A percentile compares a stretch with the other conserved stretches of the same genome.
Evolutionary conservation across 176 grass and related monocot genomes (phyloP).

Genomic region (Chrysopogon serrulatus): DNA sequence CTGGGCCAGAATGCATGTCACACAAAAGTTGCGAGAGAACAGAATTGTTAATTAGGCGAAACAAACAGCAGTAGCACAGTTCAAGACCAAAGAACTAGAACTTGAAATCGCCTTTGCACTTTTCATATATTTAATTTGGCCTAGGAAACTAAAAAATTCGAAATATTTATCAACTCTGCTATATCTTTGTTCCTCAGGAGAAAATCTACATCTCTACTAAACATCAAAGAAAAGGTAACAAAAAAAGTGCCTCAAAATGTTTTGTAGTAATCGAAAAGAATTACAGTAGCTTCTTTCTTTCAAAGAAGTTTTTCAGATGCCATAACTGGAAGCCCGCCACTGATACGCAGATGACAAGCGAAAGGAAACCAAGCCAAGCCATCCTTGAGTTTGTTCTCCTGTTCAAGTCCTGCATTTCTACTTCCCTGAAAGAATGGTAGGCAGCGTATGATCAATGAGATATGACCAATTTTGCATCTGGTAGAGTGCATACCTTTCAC

Average conservation of each 20-base stretch:
- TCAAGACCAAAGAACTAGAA: background rate
- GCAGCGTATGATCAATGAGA: background rate
- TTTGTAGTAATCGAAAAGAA: background rate
- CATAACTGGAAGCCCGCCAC: slow-evolving; percentile 73
- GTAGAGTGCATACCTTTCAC: slow-evolving; percentile 40
- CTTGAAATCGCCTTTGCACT: background rate
- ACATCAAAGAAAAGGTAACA: background rate
- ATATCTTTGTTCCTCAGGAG: background rate
- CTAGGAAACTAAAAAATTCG: background rate
- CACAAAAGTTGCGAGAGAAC: background rate
- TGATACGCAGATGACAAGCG: slow-evolving; percentile 59
- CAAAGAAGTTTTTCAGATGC: slow-evolving; percentile 81
- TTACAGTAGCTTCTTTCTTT: slow-evolving; percentile 75
- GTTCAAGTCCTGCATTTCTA: slow-evolving; percentile 87
- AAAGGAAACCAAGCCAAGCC: slow-evolving; percentile 70
- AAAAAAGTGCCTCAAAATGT: background rate
- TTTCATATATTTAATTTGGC: background rate
- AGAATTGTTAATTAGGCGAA: no score
- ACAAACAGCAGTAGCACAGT: no score
- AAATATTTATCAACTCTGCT: slow-evolving; percentile 1
- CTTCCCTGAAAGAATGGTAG: slow-evolving; percentile 50
- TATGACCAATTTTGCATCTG: background rate
- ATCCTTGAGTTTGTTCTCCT: slow-evolving; percentile 68
- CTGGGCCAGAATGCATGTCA: background rate
- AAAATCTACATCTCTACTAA: background rate